Evolutionary conservation across 2,329 filamentous ascomycete species (phyloP), one percentile per base, ranked within the genome.

Genomic region (Colletotrichum karsti): DNA sequence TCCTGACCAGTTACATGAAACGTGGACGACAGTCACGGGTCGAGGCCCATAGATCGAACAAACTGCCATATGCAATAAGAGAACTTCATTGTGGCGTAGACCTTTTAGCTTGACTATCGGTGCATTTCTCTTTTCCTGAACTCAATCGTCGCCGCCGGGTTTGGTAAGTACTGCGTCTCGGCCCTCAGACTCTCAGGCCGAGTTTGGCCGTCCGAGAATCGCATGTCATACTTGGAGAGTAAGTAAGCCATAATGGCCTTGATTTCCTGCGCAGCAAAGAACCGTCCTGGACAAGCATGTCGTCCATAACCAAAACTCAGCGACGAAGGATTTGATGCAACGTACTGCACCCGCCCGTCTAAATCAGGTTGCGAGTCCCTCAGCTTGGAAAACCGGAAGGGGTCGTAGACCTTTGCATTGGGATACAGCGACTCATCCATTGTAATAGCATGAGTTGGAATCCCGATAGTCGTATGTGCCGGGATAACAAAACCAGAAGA

Each of bases 241-340:
- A 57, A 22, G 9, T 44, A 13, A 13, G 39, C 54, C 39, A 57
- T 57, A n/a, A 57, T 57, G 1, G 54, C 44, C 4, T 61, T 61
- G 22, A 61, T 61, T 22, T 61, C 57, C 13, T 51, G 44, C 3
- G 57, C 33, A 5, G 57, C 57, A 33, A 61, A 61, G 7, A 61
- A 61, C 15, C 57, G 57, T 8, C 57, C 57, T 41, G 57, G 57
- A 12, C 57, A 61, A n/a, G 57, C 57, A 7, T 61, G 57, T 5
- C 57, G 57, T 22, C 44, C 57, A 20, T 61, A 61, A 3, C 57
- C 57, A 18, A 61, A 61, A 22, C 44, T 53, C n/a, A 61, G 24
- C 9, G 44, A 51, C 28, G 57, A 22, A 6, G 57, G 57, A 20
- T 61, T 51, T 7, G 57, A 51, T 15, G 57, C 57, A 10, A 53